phyloP scores from a whole-genome alignment of 176 grass and related monocot species.

The Carex littledalei region DNA sequence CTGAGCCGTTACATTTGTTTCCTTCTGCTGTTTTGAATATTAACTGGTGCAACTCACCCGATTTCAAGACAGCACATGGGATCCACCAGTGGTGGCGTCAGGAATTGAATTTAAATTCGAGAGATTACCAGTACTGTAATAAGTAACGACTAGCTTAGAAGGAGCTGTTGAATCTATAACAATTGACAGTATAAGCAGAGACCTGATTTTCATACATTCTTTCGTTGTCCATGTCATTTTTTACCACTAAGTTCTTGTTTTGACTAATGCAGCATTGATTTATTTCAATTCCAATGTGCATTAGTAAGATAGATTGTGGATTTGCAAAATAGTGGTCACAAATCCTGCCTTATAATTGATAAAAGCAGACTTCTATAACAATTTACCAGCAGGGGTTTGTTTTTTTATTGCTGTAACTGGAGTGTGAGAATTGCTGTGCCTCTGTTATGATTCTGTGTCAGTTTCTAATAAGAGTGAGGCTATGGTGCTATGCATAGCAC shows the following conservation, averaged over 20 bases:
- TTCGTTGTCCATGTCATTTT: not conserved
- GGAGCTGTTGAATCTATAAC: not conserved
- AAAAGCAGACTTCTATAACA: not conserved
- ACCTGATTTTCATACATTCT: not conserved
- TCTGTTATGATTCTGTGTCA: not conserved
- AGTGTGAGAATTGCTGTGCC: not conserved
- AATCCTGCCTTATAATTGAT: not conserved
- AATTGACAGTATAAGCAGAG: not conserved
- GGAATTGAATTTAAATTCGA: slow-evolving; percentile 31
- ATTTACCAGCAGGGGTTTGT: not conserved
- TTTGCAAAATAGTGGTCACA: not conserved
- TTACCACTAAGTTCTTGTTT: not conserved
- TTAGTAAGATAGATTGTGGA: not conserved
- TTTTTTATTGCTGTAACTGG: not conserved
- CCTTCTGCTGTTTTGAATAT: slow-evolving; percentile 52
- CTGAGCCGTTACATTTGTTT: slow-evolving; percentile 68
- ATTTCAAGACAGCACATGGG: slow-evolving; percentile 68
- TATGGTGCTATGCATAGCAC: no score
- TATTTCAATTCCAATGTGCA: not conserved
- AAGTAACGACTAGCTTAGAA: not conserved
- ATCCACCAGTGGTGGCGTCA: slow-evolving; percentile 81
- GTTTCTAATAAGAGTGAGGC: not conserved
- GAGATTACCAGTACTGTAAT: slow-evolving; percentile 28
- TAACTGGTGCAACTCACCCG: slow-evolving; percentile 35
- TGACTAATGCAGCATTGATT: not conserved